These are phyloP conservation scores for Apiospora malaysiana DNA, from an alignment of 2,329 filamentous ascomycete genomes.

Conservation along the genomic window DNA sequence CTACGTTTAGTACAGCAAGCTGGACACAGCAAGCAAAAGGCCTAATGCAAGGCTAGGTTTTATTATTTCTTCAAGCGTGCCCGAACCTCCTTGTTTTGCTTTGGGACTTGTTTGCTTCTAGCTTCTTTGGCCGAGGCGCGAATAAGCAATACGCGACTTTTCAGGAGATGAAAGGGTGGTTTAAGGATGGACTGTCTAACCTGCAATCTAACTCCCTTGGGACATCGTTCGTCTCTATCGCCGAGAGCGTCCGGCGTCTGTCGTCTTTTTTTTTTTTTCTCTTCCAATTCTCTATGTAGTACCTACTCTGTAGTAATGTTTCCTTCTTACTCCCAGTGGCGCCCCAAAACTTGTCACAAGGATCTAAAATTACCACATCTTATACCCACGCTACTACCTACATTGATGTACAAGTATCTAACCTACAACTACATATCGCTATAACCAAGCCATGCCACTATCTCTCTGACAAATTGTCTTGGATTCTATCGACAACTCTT, in stretches of 20 bases:
- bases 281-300: not conserved
- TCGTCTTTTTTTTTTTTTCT: not conserved
- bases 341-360: not conserved
- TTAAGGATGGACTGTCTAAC: conserved; percentile 16
- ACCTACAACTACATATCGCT: not conserved
- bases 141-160: not conserved
- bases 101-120: conserved; percentile 8
- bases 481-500: not conserved
- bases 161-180: conserved; percentile 20
- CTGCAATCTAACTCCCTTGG: conserved; percentile 1
- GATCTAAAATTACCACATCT: conserved; percentile 11
- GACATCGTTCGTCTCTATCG: not conserved
- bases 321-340: not conserved
- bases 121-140: not conserved
- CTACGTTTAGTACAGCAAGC: not conserved
- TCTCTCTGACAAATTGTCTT: conserved; percentile 2
- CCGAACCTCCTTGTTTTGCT: not conserved
- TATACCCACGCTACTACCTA: not conserved
- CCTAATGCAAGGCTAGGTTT: conserved; percentile 4
- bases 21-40: not conserved
- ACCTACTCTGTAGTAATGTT: too few species aligned
- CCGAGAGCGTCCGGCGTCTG: not conserved
- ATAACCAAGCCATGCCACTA: not conserved
- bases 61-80: not conserved
- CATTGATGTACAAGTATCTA: too few species aligned